Conservation (phyloP, 208 protist genomes). For the Leishmania braziliensis region DNA sequence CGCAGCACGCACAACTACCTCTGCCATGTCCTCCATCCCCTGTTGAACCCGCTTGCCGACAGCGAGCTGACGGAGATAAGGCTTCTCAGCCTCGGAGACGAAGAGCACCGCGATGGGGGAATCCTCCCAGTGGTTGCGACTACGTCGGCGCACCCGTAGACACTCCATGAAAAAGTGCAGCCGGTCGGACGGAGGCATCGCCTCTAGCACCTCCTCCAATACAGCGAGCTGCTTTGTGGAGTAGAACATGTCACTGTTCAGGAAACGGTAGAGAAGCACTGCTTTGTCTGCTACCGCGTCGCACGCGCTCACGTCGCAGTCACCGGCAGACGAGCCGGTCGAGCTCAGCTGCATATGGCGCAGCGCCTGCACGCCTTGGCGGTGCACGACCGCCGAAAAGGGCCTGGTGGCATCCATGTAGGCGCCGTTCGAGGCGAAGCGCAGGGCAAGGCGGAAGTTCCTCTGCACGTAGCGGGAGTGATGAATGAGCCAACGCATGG, state of each 20-base stretch:
- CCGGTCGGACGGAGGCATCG: constrained; percentile 40
- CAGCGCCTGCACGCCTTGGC: constrained; percentile 17
- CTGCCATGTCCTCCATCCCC: constrained; percentile 39
- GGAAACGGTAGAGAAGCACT: constrained; percentile 70
- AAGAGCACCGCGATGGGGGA: constrained; percentile 78
- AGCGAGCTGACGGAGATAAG: constrained; percentile 46
- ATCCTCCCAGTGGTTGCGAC: constrained; percentile 79
- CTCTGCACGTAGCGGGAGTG: constrained; percentile 35
- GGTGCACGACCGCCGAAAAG: constrained; percentile 33
- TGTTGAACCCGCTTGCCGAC: constrained; percentile 36
- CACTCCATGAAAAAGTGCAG: constrained; percentile 74
- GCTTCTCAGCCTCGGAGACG: constrained; percentile 30
- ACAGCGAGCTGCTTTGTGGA: constrained; percentile 53
- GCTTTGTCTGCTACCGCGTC: constrained; percentile 26
- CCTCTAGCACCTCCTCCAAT: constrained; percentile 53
- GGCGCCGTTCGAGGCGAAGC: constrained; percentile 48
- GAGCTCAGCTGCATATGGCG: constrained; percentile 18
- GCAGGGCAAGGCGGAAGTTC: constrained; percentile 43
- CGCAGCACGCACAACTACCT: constrained; percentile 28
- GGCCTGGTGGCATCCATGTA: constrained; percentile 56
- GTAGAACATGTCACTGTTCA: constrained; percentile 92
- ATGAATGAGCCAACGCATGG: constrained; percentile 88
- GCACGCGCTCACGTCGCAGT: constrained; percentile 7
- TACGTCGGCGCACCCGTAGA: constrained; percentile 66
- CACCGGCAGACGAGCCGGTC: neutral